Base-by-base conservation (phyloP, 1,139 yeast species). In the Geotrichum histeridarum region DNA sequence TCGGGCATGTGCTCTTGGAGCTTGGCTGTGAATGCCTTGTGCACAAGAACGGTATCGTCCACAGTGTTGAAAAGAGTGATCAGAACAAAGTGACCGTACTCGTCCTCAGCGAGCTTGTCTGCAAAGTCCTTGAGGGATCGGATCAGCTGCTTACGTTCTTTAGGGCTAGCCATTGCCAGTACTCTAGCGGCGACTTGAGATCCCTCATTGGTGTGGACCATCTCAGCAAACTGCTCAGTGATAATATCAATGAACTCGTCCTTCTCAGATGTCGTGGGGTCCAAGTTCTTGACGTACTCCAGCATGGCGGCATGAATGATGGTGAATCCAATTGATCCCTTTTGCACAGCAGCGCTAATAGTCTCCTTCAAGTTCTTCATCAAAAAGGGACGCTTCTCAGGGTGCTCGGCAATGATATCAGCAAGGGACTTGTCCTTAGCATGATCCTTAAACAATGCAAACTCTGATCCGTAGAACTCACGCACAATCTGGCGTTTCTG, bases 401-500 rank as follows among this genome's bases (percentile, higher is more conserved):
- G 79, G 61, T 83, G 79, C 62, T 83, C 89, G 7, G 73, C 76
- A 54, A 85, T 76, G 46, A 87, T 81, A 51, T 88, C 91, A 60
- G 79, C 75, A 53, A 93, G 79, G 8, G 67, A 82, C 78, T 78
- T 80, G 52, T 74, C 77, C 60, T 80, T 77, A 52, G 87, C 91
- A 15, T 83, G 77, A 51, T 88, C 93, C 70, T 82, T 86, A 74
- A 93, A 91, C 14, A 89, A 83, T 32, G 97, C 96, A 67, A 85
- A 91, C 71, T 89, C 95, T n/a, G 96, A 81, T 54, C 98, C 98
- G 88, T 95, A 93, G 68, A 93, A 93, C 71, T 93, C 98, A 70
- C 95, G 82, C 61, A 93, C 81, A 84, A 93, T 90, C 72, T 89
- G 96, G 54, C 82, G 81, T 70, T 82, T 87, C 72, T 93, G 98